A percentile compares a stretch with the other conserved stretches of the same genome.
These are phyloP conservation scores for Globisporangium nagaii DNA, from an alignment of 352 stramenopile species.

Conservation along the genomic window DNA sequence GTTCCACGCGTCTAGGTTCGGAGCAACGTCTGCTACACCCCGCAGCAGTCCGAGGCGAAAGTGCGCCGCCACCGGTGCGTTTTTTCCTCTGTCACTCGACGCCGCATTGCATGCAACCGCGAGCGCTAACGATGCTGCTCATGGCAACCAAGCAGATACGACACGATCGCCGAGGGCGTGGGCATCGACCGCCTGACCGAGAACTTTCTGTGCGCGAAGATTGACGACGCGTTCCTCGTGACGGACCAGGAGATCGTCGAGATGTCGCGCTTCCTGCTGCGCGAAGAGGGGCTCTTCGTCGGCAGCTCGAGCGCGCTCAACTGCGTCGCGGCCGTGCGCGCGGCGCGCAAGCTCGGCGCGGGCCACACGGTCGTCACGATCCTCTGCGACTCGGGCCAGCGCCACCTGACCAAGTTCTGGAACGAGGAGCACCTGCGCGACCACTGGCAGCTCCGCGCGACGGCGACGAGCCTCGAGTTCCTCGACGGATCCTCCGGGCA, in stretches of 20 bases:
- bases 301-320: slow-evolving; percentile 88
- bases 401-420: slow-evolving; percentile 88
- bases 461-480: slow-evolving; percentile 62
- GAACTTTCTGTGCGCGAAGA: slow-evolving; percentile 92
- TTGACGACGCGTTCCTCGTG: slow-evolving; percentile 87
- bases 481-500: slow-evolving; percentile 62
- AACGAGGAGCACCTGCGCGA: slow-evolving; percentile 69
- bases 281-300: slow-evolving; percentile 95
- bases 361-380: slow-evolving; percentile 84
- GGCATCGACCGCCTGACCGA: slow-evolving; percentile 96
- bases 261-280: slow-evolving; percentile 96
- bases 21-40: slow-evolving; percentile 94
- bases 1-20: slow-evolving; percentile 35
- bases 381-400: slow-evolving; percentile 86
- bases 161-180: slow-evolving; percentile 97
- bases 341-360: slow-evolving; percentile 65
- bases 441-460: slow-evolving; percentile 56
- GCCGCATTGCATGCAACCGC: no score
- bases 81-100: not conserved
- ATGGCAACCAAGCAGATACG: slow-evolving; percentile 85
- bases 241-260: slow-evolving; percentile 95
- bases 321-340: slow-evolving; percentile 73
- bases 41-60: slow-evolving; percentile 90
- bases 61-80: slow-evolving; percentile 86
- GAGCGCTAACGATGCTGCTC: no score